phyloP scores from a whole-genome alignment of 305 asterid genomes.

The Caryopteris hybrid region DNA sequence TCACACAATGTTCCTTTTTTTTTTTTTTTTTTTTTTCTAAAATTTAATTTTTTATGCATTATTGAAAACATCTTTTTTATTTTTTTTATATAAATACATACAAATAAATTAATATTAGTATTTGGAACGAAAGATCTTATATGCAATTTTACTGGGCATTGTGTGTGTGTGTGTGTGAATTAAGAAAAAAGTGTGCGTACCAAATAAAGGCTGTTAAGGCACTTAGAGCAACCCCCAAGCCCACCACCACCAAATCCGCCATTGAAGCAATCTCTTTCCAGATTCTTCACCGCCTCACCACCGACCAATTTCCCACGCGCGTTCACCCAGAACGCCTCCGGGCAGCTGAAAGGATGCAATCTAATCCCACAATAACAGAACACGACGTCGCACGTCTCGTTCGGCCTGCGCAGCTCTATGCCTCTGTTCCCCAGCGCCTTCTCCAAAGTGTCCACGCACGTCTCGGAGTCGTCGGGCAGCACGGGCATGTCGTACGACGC shows the following conservation, averaged over 20 bases:
- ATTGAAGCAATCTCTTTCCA: constrained; percentile 63
- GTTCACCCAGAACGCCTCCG: constrained; percentile 56
- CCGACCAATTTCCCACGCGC: constrained; percentile 54
- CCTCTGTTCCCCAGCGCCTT: constrained; percentile 63
- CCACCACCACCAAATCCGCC: constrained; percentile 39
- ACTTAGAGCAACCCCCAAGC: constrained; percentile 63
- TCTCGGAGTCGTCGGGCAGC: constrained; percentile 87
- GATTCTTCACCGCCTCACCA: constrained; percentile 44
- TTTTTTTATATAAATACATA: too few species aligned
- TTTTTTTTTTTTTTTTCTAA: too few species aligned
- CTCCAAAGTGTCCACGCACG: constrained; percentile 70
- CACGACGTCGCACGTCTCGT: constrained; percentile 78
- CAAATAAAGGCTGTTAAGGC: constrained; percentile 52
- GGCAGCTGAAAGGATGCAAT: constrained; percentile 74
- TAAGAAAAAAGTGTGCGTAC: constrained; percentile 24
- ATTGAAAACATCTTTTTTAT: too few species aligned
- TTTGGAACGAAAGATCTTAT: too few species aligned
- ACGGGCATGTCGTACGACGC: constrained; percentile 70
- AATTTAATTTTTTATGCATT: too few species aligned
- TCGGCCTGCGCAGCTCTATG: constrained; percentile 50
- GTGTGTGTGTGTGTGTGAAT: constrained; percentile 5
- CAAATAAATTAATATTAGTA: too few species aligned
- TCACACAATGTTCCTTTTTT: neutral
- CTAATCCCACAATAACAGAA: constrained; percentile 84
- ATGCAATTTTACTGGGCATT: neutral